Evolutionary conservation across 768 basidiomycete genomes (phyloP), one percentile per base, ranked within the genome.

Genomic region (Obba rivulosa): DNA sequence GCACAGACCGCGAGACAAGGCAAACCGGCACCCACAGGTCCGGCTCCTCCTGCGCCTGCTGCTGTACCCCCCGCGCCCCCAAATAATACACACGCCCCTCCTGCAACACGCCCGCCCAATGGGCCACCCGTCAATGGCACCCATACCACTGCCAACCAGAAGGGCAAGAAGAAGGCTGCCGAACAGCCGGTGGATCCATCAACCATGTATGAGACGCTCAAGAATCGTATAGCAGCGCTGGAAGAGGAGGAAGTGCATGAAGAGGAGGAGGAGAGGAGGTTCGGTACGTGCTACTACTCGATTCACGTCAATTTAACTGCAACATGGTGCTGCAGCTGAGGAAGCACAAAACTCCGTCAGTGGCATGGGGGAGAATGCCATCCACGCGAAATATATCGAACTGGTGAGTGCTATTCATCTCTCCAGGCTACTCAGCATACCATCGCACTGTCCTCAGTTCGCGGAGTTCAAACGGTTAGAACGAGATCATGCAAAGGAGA

Each of bases 401-500:
- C 69, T 93, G 72, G 91, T 92, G 70, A 65, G 76, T 66, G 25
- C 36, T 46, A 53, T 53, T 31, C 7, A 31, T 31, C 47, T 53
- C 60, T 50, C 57, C 52, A 49, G 49, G 34, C 21, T 47, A 23
- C 24, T 24, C 13, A 20, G 24, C 34, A 4, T 34, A 21, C 5
- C 23, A 18, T 41, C 38, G 39, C 31, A 23, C n/a, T 22, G 31
- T n/a, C 28, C 59, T 20, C 59, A 93, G 90, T 93, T 92, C 66
- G 87, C 89, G 59, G 90, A 92, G 66, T 71, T 90, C 64, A 92
- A 92, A 64, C 78, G 87, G 44, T 66, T 88, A 61, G 91, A 93
- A 67, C 79, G 91, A 54, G 90, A 92, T 62, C 86, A 92, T 59
- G 83, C 89, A 35, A 92, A 89, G 69, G 91, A 92, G 73, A 92